A percentile compares a stretch with the other conserved stretches of the same genome.
Evolutionary conservation across 805 yeast species (phyloP).

Genomic region (Saturnispora kantuleensis): DNA sequence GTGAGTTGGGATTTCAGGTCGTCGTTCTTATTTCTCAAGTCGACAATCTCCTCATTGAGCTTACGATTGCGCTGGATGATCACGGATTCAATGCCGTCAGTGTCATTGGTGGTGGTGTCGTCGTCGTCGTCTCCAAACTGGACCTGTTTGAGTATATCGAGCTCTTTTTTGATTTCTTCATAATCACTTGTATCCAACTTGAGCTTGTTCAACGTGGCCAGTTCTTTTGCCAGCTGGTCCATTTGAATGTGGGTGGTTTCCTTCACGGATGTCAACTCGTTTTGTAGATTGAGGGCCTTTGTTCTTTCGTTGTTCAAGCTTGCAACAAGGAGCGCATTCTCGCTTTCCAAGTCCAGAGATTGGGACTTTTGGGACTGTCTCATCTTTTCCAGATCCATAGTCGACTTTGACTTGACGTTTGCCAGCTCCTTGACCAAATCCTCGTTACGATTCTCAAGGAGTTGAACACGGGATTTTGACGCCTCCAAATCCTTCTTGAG

Average conservation of each 20-base stretch:
- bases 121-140: slow-evolving; percentile 49
- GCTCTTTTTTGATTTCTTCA: no score
- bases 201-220: slow-evolving; percentile 32
- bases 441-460: slow-evolving; percentile 71
- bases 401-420: slow-evolving; percentile 36
- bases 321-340: slow-evolving; percentile 54
- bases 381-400: slow-evolving; percentile 33
- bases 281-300: slow-evolving; percentile 18
- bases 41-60: slow-evolving; percentile 60
- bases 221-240: slow-evolving; percentile 39
- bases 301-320: slow-evolving; percentile 42
- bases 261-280: slow-evolving; percentile 22
- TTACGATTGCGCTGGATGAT: slow-evolving; percentile 63
- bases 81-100: slow-evolving; percentile 31
- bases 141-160: slow-evolving; percentile 43
- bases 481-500: slow-evolving; percentile 68
- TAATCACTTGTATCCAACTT: no score
- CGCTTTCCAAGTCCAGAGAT: slow-evolving; percentile 52
- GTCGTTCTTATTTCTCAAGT: slow-evolving; percentile 49
- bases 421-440: slow-evolving; percentile 59
- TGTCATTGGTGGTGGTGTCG: slow-evolving; percentile 33
- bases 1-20: slow-evolving; percentile 31
- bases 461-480: slow-evolving; percentile 55
- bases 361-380: slow-evolving; percentile 36
- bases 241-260: slow-evolving; percentile 37